Evolutionary conservation across 140 eudicot genomes (phyloP), one percentile per base, ranked within the genome.

Genomic region (Erigeron philadelphicus): DNA sequence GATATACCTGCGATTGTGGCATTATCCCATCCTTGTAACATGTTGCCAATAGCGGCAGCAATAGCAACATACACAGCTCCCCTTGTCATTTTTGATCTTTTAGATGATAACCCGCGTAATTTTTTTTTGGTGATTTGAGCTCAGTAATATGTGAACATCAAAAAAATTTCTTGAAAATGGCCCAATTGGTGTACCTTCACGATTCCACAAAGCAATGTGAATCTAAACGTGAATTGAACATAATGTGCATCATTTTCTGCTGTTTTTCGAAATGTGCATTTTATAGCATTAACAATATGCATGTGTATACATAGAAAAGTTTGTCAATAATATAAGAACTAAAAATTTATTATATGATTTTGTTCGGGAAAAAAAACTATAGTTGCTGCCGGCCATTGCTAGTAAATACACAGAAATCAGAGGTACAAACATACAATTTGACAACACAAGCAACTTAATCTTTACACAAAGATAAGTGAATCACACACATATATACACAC

Each of bases 11-110:
- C 96, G 46, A 93, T 93, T 12, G 95, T 86, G 44, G 96, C 96
- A 77, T 87, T 85, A 79, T 93, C 98, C 98, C 98, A 93, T 86
- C 98, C 98, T 76, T 93, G 98, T 79, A 89, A 78, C 81, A 93
- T 12, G 83, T 93, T 93, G 76, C 98, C 98, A 65, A 89, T 83
- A 58, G 98, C 78, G 3, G 98, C 95, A 50, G 94, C 87, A 75
- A 86, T 19, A 13, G 98, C 98, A 41, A 90, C 95, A 41, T 60
- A 81, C 57, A 84, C 95, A 49, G 95, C 92, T 58, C 93, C 98
- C 44, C 67, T 86, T 3, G 68, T 2, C 98, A 90, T 90, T 71
- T 70, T 85, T 66, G 11, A 67, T 66, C 55, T 45, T 58, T 68
- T 21, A 11, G 11, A 31, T 4, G 3, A 31, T 2, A 31, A 31